Evolutionary conservation across 345 rosid genomes (phyloP).

Genomic region (Salix arbutifolia): DNA sequence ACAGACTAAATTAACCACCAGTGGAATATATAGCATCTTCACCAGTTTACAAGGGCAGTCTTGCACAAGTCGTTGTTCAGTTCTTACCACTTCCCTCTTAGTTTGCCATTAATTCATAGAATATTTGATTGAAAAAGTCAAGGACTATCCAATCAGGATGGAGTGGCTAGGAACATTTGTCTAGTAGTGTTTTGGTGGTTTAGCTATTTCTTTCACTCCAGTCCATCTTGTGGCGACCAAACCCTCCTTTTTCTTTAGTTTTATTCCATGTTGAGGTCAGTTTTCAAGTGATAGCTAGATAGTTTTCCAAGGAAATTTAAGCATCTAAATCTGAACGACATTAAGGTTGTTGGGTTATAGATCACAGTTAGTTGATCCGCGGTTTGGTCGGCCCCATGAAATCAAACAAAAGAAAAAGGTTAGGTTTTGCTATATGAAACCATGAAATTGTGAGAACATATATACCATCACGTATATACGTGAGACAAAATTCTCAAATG

Average conservation of each 20-base stretch:
- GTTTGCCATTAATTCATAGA: not conserved
- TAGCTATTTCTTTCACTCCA: constrained; percentile 1
- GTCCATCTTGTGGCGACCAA: not conserved
- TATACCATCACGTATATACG: not conserved
- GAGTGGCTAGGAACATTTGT: not conserved
- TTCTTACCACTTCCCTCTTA: not conserved
- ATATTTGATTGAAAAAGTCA: not conserved
- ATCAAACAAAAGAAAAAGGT: not conserved
- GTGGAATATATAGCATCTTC: too few species aligned
- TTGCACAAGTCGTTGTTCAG: not conserved
- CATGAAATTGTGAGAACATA: not conserved
- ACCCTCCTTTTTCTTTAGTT: not conserved
- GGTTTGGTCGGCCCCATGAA: constrained; percentile 23
- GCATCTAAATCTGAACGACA: not conserved
- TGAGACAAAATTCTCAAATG: constrained; percentile 8
- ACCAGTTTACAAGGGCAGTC: not conserved
- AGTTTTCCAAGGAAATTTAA: not conserved
- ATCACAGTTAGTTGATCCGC: constrained; percentile 47
- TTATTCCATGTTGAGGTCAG: not conserved
- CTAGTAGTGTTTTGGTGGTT: not conserved
- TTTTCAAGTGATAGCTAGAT: not conserved
- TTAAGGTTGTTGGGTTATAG: constrained; percentile 18
- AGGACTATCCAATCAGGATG: not conserved
- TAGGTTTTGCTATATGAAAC: not conserved
- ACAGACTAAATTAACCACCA: not conserved